These are phyloP conservation scores for Mortierella sp. DNA, from an alignment of 371 early-diverging fungal genomes.

Conservation along the genomic window DNA sequence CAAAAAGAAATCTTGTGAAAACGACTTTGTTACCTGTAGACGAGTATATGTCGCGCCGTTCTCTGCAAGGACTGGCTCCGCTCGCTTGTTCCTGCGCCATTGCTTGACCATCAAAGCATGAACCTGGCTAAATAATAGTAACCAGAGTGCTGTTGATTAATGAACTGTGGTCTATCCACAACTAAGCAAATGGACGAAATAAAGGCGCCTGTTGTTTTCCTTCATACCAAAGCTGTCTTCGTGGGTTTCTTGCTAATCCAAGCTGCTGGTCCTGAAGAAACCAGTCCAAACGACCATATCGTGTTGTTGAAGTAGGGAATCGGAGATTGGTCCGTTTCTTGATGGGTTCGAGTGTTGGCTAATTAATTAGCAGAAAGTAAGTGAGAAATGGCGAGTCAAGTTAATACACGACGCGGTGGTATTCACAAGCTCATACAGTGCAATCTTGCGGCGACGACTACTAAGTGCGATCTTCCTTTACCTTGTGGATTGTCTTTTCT, in stretches of 20 bases:
- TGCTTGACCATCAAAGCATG: constrained; percentile 31
- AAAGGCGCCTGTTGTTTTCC: neutral
- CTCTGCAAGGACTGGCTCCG: constrained; percentile 6
- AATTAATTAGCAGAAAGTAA: neutral
- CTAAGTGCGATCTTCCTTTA: neutral
- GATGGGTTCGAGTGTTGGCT: constrained; percentile 41
- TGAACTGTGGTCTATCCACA: neutral
- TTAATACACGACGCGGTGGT: neutral
- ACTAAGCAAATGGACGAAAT: neutral
- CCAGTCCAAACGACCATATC: constrained; percentile 31
- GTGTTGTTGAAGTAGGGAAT: constrained; percentile 4
- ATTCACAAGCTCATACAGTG: neutral
- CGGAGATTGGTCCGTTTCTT: constrained; percentile 1
- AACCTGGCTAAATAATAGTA: constrained; percentile 23
- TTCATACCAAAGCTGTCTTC: constrained; percentile 44
- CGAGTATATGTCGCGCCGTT: constrained; percentile 16
- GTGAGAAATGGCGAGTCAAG: neutral
- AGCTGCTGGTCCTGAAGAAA: constrained; percentile 32
- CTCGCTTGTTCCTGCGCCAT: constrained; percentile 31
- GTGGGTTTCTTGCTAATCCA: constrained; percentile 33
- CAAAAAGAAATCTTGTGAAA: neutral
- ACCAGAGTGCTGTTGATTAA: neutral
- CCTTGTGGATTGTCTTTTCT: constrained; percentile 31
- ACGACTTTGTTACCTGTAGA: constrained; percentile 16
- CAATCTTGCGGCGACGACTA: no score